Base-by-base conservation (phyloP, 352 stramenopile genomes). In the Globisporangium megalacanthum region DNA sequence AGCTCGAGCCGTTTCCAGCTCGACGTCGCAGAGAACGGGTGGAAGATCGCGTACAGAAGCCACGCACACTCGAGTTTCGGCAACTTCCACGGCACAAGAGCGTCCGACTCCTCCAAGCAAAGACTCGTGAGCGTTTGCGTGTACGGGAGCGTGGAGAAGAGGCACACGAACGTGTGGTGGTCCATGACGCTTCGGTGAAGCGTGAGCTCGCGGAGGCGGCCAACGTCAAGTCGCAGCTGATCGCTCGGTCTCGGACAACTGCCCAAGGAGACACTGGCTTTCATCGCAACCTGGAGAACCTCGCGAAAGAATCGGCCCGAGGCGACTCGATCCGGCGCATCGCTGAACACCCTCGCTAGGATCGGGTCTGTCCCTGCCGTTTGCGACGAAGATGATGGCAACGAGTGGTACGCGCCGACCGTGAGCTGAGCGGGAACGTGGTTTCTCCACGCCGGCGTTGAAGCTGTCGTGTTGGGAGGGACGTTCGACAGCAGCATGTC, bases 21-120 rank as follows among this genome's bases (percentile, higher is more conserved):
- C 8, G 54, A 53, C 6, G 20, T 15, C 11, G 19, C 50, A 14
- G 54, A 33, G 33, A 20, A 14, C 15, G 45, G 46, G 7, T 60
- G 54, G 45, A 60, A 41, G n/a, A 48, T 22, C 22, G 54, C 46
- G 5, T 60, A 60, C 22, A 22, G 33, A 25, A 60, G 54, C 54
- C 54, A 60, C 19, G 35, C 50, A 6, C 50, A 50, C 22, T 53
- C 35, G 15, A 60, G 46, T 11, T 54, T 60, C 33, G 33, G 50
- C 1, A 60, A 17, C 35, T 54, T 42, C 45, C 46, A 60, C 14
- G 45, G 46, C 6, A 5, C 19, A 6, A 20, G 35, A 6, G 19
- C 33, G 17, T 49, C 41, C 33, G 22, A 15, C 29, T 60, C 54
- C 15, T 60, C 45, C 9, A 60, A 6, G 15, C 45, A 20, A 0